These are phyloP conservation scores for Candolleomyces efflorescens DNA, from an alignment of 768 basidiomycete species.

Conservation along the genomic window DNA sequence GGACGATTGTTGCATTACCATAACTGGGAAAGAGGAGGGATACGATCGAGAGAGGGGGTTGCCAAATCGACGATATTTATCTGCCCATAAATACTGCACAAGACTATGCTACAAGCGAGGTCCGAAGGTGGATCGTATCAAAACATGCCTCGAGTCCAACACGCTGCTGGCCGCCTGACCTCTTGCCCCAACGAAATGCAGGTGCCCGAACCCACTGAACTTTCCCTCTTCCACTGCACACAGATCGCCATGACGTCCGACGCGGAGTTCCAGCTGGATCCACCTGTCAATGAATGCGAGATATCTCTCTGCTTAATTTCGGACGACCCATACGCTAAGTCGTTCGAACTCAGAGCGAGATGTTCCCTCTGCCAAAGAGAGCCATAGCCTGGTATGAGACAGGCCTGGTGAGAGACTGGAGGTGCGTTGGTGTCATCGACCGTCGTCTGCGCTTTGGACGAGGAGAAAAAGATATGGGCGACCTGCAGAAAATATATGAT, in stretches of 20 bases:
- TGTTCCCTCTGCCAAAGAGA: conserved; percentile 59
- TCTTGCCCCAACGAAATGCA: neutral
- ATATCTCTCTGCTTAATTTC: conserved; percentile 84
- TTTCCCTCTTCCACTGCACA: neutral
- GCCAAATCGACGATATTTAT: conserved; percentile 18
- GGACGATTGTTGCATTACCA: conserved; percentile 17
- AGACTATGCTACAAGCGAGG: neutral
- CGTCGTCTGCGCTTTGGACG: conserved; percentile 80
- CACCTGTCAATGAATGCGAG: conserved; percentile 8
- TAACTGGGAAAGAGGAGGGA: conserved; percentile 7
- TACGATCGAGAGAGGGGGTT: conserved; percentile 21
- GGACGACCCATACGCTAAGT: conserved; percentile 51
- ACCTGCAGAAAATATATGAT: neutral
- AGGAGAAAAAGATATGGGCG: conserved; percentile 14
- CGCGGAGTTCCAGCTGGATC: conserved; percentile 5
- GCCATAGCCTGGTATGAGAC: conserved; percentile 27
- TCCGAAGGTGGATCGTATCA: neutral
- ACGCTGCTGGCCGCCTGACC: conserved; percentile 7
- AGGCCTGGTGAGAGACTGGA: conserved; percentile 72
- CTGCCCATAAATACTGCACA: conserved; percentile 8
- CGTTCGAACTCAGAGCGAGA: conserved; percentile 81
- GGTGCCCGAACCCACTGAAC: conserved; percentile 1
- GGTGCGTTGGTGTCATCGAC: conserved; percentile 39
- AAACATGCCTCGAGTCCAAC: conserved; percentile 4
- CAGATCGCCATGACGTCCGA: conserved; percentile 3